A percentile compares a stretch with the other conserved stretches of the same genome.
Conservation (phyloP, 495 filamentous ascomycete genomes). For the Neurospora sp. region DNA sequence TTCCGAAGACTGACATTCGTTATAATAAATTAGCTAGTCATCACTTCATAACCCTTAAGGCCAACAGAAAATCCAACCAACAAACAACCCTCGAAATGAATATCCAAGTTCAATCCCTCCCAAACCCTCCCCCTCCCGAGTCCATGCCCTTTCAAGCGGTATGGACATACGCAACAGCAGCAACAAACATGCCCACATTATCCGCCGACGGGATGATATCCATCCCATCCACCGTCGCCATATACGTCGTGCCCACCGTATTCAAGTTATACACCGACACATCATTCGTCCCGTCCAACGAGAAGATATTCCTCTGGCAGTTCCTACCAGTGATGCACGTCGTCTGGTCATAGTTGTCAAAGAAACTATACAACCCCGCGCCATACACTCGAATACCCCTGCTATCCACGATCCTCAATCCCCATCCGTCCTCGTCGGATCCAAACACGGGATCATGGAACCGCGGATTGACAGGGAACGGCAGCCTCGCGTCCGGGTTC, state of each 20-base stretch:
- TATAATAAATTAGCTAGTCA: neutral
- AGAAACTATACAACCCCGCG: slow-evolving; percentile 54
- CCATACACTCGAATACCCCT: slow-evolving; percentile 52
- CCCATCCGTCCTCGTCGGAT: slow-evolving; percentile 41
- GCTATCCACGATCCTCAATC: slow-evolving; percentile 42
- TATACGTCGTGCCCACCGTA: slow-evolving; percentile 36
- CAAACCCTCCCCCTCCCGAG: neutral
- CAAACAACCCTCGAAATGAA: neutral
- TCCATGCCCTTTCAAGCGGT: neutral
- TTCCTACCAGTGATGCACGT: slow-evolving; percentile 29
- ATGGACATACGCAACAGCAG: slow-evolving; percentile 10
- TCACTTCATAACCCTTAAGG: neutral
- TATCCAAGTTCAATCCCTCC: neutral
- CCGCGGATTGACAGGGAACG: slow-evolving; percentile 47
- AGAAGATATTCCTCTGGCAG: slow-evolving; percentile 50
- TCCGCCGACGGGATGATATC: slow-evolving; percentile 40
- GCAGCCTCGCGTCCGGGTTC: slow-evolving; percentile 61
- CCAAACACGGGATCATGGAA: slow-evolving; percentile 67
- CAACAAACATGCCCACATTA: slow-evolving; percentile 34
- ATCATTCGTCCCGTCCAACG: slow-evolving; percentile 38
- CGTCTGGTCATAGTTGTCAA: slow-evolving; percentile 37
- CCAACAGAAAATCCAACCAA: neutral
- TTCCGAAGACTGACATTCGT: neutral
- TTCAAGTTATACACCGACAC: slow-evolving; percentile 42
- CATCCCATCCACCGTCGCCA: slow-evolving; percentile 35